phyloP scores from a whole-genome alignment of 768 basidiomycete genomes.

The Pulveroboletus ravenelii region DNA sequence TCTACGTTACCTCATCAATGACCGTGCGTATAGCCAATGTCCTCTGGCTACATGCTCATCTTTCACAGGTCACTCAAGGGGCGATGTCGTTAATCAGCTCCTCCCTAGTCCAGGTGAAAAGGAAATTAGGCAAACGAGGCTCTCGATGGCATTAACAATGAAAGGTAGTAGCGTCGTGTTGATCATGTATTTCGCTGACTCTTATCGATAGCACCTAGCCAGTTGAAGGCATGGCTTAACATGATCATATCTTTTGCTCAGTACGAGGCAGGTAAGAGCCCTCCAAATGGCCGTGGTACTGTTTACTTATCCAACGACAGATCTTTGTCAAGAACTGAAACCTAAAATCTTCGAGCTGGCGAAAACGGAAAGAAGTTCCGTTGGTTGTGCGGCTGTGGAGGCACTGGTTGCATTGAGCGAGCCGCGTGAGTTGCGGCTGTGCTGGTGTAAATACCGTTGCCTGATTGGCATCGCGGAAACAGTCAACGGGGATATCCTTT shows the following conservation, averaged over 20 bases:
- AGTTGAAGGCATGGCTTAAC: neutral
- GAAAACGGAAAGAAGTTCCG: neutral
- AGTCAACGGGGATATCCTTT: neutral
- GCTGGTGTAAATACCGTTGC: neutral
- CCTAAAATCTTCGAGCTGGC: neutral
- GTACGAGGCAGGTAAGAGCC: neutral
- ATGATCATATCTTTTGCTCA: neutral
- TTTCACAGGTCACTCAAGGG: neutral
- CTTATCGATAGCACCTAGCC: neutral
- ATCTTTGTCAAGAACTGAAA: neutral
- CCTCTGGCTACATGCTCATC: neutral
- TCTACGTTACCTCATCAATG: neutral
- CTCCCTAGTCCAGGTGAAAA: neutral
- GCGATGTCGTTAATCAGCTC: neutral
- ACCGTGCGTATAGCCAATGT: neutral
- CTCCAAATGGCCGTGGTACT: neutral
- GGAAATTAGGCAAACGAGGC: neutral
- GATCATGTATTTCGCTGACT: neutral
- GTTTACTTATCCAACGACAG: neutral
- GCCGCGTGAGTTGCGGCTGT: neutral
- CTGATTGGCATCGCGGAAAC: neutral
- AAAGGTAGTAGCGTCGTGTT: neutral
- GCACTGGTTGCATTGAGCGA: neutral
- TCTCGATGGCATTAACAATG: neutral
- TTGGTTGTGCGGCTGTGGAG: neutral